Evolutionary conservation across 1,139 yeast species (phyloP).

Genomic region (Blastobotrys malaysiensis): DNA sequence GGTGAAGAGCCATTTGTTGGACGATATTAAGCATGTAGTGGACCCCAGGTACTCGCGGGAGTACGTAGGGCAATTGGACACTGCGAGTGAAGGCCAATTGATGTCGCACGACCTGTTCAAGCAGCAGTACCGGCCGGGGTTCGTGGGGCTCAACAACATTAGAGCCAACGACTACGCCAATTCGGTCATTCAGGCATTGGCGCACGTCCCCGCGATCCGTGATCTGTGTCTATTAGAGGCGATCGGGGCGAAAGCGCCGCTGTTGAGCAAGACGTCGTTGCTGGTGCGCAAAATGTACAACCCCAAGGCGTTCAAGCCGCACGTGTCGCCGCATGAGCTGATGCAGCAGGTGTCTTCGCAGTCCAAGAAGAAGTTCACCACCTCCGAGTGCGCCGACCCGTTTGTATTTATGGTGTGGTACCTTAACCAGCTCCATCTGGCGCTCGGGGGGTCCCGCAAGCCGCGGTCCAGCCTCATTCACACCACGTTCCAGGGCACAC

Average conservation of each 20-base stretch:
- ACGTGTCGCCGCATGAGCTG: constrained; percentile 64
- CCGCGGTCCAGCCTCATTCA: constrained; percentile 27
- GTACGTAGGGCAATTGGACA: constrained; percentile 35
- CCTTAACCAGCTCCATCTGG: constrained; percentile 43
- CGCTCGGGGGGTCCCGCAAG: constrained; percentile 32
- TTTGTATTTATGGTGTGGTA: constrained; percentile 56
- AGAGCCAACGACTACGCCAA: constrained; percentile 49
- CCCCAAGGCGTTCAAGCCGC: constrained; percentile 48
- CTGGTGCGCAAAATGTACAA: constrained; percentile 63
- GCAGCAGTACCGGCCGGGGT: constrained; percentile 53
- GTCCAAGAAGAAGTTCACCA: constrained; percentile 42
- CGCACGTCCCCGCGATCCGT: constrained; percentile 51
- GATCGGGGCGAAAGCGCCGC: constrained; percentile 22
- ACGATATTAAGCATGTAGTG: constrained; percentile 49
- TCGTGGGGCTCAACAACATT: constrained; percentile 56
- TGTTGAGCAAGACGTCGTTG: constrained; percentile 36
- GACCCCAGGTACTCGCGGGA: constrained; percentile 45
- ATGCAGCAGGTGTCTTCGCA: constrained; percentile 43
- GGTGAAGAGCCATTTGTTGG: constrained; percentile 37
- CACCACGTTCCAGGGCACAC: constrained; percentile 48
- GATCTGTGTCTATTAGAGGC: constrained; percentile 42
- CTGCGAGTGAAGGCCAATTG: constrained; percentile 5
- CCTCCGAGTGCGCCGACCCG: constrained; percentile 44
- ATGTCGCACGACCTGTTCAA: constrained; percentile 33
- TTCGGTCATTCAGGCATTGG: constrained; percentile 50